phyloP scores from a whole-genome alignment of 2,329 filamentous ascomycete genomes.

The Fusarium redolens region DNA sequence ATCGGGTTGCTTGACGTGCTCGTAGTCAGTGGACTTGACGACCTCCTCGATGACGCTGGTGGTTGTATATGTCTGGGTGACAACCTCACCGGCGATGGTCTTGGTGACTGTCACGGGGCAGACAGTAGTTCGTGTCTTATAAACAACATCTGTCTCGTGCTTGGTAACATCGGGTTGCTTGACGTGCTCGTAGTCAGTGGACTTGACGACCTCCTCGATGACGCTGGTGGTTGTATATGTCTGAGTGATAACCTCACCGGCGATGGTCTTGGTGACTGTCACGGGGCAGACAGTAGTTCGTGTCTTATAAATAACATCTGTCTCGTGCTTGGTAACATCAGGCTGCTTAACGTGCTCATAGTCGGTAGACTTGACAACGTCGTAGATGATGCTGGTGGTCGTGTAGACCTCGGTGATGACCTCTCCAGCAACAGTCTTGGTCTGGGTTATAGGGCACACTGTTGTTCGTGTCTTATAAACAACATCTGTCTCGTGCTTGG shows the following conservation, averaged over 20 bases:
- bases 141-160: conserved; percentile 49
- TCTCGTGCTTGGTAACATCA: conserved; percentile 50
- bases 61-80: conserved; percentile 48
- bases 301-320: conserved; percentile 54
- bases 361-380: conserved; percentile 47
- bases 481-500: conserved; percentile 48
- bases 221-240: conserved; percentile 41
- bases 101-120: conserved; percentile 47
- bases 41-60: conserved; percentile 41
- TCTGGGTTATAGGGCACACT: conserved; percentile 55
- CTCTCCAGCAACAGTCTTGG: conserved; percentile 48
- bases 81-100: conserved; percentile 54
- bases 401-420: conserved; percentile 45
- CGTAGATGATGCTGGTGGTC: conserved; percentile 45
- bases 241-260: conserved; percentile 53
- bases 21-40: conserved; percentile 48
- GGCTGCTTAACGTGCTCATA: conserved; percentile 52
- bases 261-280: conserved; percentile 51
- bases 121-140: conserved; percentile 57
- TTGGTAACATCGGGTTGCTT: conserved; percentile 53
- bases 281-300: conserved; percentile 58
- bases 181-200: conserved; percentile 49
- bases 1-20: conserved; percentile 49
- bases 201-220: conserved; percentile 44
- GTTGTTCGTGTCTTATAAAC: conserved; percentile 57